phyloP scores from a whole-genome alignment of 2,329 filamentous ascomycete genomes.

The Hypoxylon sp. region DNA sequence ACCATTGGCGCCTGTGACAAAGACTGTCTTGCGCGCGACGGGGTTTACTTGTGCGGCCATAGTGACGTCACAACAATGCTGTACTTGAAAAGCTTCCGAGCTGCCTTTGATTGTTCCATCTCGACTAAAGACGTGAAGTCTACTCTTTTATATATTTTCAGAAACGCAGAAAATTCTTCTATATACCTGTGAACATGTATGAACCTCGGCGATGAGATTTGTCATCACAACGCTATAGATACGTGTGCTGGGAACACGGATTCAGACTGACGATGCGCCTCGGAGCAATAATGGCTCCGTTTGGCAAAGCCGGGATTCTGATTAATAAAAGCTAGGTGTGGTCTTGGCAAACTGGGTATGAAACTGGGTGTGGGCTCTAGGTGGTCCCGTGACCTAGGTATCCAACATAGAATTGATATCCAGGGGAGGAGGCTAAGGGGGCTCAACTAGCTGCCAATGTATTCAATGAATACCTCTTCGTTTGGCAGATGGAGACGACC shows the following conservation, averaged over 20 bases:
- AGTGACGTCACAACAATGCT: slow-evolving; percentile 5
- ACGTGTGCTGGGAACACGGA: neutral
- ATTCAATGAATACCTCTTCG: too few species aligned
- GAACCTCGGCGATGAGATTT: slow-evolving; percentile 11
- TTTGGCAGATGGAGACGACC: too few species aligned
- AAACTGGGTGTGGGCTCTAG: neutral
- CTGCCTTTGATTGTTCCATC: slow-evolving; percentile 2
- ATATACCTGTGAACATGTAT: neutral
- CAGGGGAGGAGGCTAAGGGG: neutral
- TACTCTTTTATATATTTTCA: slow-evolving; percentile 22
- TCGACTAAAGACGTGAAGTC: neutral
- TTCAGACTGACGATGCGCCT: slow-evolving; percentile 9
- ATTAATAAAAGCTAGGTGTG: slow-evolving; percentile 16
- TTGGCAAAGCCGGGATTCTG: neutral
- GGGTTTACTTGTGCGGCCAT: slow-evolving; percentile 23
- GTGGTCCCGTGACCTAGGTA: neutral
- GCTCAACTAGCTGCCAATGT: too few species aligned
- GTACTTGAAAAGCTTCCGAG: neutral
- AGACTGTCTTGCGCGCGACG: slow-evolving; percentile 52
- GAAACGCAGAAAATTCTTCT: neutral
- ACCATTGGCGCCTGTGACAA: slow-evolving; percentile 65
- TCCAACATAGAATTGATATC: neutral
- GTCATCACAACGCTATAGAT: slow-evolving; percentile 16
- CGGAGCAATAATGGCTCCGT: slow-evolving; percentile 38
- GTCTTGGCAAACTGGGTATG: slow-evolving; percentile 4